Evolutionary conservation across 225 moss, liverwort and hornwort genomes (phyloP).

Genomic region (Takakia lepidozioides): DNA sequence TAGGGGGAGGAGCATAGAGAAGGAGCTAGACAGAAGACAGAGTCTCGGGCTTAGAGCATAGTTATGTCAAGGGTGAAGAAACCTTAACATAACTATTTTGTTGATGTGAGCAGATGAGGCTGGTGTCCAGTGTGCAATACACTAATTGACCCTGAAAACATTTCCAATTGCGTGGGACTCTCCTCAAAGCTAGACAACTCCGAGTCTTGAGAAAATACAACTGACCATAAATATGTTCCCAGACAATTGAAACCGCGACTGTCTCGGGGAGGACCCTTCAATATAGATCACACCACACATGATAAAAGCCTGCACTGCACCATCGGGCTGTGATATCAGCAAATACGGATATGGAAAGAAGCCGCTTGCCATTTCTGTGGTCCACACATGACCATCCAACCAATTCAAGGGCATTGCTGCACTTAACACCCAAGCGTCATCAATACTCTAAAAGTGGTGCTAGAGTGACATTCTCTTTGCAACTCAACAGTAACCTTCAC

Average conservation of each 20-base stretch:
- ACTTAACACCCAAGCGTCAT: neutral
- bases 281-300: neutral
- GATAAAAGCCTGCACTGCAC: neutral
- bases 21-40: neutral
- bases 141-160: neutral
- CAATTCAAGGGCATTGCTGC: neutral
- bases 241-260: neutral
- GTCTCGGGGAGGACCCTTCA: neutral
- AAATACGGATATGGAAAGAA: neutral
- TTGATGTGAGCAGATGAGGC: conserved; percentile 1
- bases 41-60: neutral
- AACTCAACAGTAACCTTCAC: neutral
- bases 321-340: neutral
- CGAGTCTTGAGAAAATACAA: conserved; percentile 1
- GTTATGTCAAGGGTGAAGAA: neutral
- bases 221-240: neutral
- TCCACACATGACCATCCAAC: neutral
- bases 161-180: neutral
- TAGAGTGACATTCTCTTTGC: conserved; percentile 1
- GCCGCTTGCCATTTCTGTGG: neutral
- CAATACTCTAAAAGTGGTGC: neutral
- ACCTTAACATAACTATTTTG: neutral
- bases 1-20: conserved; percentile 1
- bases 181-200: neutral
- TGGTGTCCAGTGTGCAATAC: conserved; percentile 1